Conservation (phyloP, 2,329 filamentous ascomycete species). For the Neofusicoccum umdonicola region DNA sequence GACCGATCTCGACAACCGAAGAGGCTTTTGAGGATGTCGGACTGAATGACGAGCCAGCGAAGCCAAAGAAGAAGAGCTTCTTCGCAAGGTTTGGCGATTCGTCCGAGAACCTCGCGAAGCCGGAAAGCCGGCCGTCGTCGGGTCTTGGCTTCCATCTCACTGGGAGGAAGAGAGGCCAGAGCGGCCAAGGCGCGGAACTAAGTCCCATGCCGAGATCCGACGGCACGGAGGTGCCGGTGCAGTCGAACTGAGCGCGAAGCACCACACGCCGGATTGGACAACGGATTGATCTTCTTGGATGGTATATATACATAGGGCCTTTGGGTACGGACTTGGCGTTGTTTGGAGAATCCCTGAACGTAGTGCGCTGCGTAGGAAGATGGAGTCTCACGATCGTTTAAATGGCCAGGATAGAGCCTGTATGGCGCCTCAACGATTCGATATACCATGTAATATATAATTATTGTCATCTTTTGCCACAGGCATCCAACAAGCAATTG, state of each 20-base stretch:
- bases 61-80: constrained; percentile 71
- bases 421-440: neutral
- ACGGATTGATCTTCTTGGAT: neutral
- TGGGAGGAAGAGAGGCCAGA: constrained; percentile 69
- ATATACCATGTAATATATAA: constrained; percentile 16
- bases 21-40: constrained; percentile 90
- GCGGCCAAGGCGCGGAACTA: constrained; percentile 69
- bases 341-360: constrained; percentile 4
- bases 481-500: neutral
- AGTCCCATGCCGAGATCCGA: constrained; percentile 56
- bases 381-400: constrained; percentile 16
- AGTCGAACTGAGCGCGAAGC: constrained; percentile 8
- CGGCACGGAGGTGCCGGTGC: constrained; percentile 21
- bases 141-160: constrained; percentile 64
- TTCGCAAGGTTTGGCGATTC: constrained; percentile 76
- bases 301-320: constrained; percentile 5
- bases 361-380: constrained; percentile 2
- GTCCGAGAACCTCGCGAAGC: constrained; percentile 24
- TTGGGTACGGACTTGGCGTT: constrained; percentile 16
- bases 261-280: neutral
- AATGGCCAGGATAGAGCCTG: constrained; percentile 5
- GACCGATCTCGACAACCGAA: constrained; percentile 64
- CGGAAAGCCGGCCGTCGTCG: constrained; percentile 41
- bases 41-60: constrained; percentile 69
- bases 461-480: neutral